These are phyloP conservation scores for Brassica juncea DNA, from an alignment of 345 rosid species.

Conservation along the genomic window DNA sequence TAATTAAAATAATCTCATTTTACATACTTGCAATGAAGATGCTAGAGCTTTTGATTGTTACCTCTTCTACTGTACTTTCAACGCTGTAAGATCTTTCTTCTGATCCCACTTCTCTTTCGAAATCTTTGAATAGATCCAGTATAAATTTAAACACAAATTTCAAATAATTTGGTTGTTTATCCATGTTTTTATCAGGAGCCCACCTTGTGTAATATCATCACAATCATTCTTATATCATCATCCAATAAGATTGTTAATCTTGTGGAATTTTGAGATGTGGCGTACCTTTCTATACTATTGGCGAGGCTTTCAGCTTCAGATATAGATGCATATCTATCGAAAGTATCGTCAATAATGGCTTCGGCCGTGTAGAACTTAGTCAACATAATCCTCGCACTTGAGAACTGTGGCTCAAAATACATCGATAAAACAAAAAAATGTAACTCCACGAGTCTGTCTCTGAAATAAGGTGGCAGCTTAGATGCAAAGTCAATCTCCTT, in stretches of 20 bases:
- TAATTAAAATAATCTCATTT: no score
- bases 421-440: neutral
- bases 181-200: slow-evolving; percentile 18
- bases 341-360: slow-evolving; percentile 23
- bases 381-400: slow-evolving; percentile 10
- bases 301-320: slow-evolving; percentile 13
- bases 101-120: neutral
- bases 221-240: neutral
- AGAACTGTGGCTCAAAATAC: slow-evolving; percentile 11
- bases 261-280: neutral
- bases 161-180: slow-evolving; percentile 11
- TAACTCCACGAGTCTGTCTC: slow-evolving; percentile 13
- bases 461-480: slow-evolving; percentile 22
- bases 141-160: neutral
- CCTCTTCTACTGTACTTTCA: slow-evolving; percentile 10
- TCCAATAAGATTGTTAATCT: neutral
- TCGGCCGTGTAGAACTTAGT: neutral
- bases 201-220: slow-evolving; percentile 18
- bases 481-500: slow-evolving; percentile 22
- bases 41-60: neutral
- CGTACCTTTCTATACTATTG: slow-evolving; percentile 17
- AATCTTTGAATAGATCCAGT: neutral
- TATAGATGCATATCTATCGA: slow-evolving; percentile 30
- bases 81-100: slow-evolving; percentile 11
- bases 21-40: no score